A percentile compares a stretch with the other conserved stretches of the same genome.
Evolutionary conservation across 495 filamentous ascomycete genomes (phyloP).

Genomic region (Achaetomiella virescens): DNA sequence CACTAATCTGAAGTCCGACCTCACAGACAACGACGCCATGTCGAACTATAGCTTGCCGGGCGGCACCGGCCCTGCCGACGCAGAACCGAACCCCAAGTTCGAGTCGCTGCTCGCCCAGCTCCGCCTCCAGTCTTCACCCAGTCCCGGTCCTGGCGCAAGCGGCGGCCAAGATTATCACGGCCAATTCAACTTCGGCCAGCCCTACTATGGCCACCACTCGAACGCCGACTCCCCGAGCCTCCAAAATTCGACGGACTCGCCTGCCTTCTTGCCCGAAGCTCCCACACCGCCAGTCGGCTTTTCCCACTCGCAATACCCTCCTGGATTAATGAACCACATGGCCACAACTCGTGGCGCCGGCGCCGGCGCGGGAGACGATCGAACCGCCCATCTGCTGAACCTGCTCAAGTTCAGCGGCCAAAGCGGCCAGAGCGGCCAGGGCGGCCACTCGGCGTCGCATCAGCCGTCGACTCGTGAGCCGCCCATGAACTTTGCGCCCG

Average conservation of each 20-base stretch:
- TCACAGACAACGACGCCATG: constrained; percentile 24
- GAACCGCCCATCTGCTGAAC: constrained; percentile 71
- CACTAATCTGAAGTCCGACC: neutral
- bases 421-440: constrained; percentile 48
- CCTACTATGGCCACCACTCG: constrained; percentile 35
- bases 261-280: constrained; percentile 41
- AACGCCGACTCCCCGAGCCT: constrained; percentile 29
- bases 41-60: constrained; percentile 40
- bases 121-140: constrained; percentile 30
- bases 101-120: constrained; percentile 34
- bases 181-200: constrained; percentile 30
- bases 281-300: constrained; percentile 43
- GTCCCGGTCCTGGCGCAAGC: constrained; percentile 17
- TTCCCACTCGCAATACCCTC: constrained; percentile 34
- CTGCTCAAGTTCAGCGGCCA: constrained; percentile 79
- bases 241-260: constrained; percentile 29
- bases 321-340: constrained; percentile 37
- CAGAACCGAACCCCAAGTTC: constrained; percentile 21
- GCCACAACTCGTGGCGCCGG: constrained; percentile 41
- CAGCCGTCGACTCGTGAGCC: constrained; percentile 19
- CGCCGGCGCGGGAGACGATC: constrained; percentile 41
- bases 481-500: constrained; percentile 15
- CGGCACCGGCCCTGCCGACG: constrained; percentile 25
- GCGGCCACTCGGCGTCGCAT: constrained; percentile 19
- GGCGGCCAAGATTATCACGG: constrained; percentile 19